Evolutionary conservation across 441 rosid species (phyloP).

Genomic region (Brassica hybrid): DNA sequence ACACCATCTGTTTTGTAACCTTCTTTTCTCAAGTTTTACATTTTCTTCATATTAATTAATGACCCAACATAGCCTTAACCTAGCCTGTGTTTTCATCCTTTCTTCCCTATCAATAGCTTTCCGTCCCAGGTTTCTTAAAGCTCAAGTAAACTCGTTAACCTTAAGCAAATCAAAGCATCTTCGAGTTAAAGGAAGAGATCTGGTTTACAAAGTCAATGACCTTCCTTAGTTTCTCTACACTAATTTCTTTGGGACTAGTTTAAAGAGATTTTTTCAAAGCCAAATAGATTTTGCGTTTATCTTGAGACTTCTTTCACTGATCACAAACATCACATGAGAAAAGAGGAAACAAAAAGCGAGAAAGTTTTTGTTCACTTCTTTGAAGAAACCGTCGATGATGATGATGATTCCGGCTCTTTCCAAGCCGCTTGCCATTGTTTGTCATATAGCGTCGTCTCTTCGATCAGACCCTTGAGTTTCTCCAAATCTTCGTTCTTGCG

Average conservation of each 20-base stretch:
- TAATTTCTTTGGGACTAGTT: too few relatives aligned
- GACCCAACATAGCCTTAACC: too few relatives aligned
- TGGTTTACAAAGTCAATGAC: conserved; percentile 19
- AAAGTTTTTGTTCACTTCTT: conserved; percentile 33
- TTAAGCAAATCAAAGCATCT: background rate
- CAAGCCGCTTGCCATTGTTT: conserved; percentile 98
- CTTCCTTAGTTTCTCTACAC: background rate
- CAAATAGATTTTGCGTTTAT: too few relatives aligned
- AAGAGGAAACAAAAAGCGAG: background rate
- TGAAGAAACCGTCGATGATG: conserved; percentile 26
- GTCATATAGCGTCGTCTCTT: conserved; percentile 87
- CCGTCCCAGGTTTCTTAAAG: background rate
- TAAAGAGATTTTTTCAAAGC: too few relatives aligned
- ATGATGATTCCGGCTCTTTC: conserved; percentile 52
- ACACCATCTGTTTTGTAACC: too few relatives aligned
- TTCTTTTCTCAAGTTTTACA: too few relatives aligned
- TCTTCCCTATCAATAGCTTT: background rate
- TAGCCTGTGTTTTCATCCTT: too few relatives aligned
- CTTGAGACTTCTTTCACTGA: too few relatives aligned
- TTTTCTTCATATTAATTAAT: too few relatives aligned
- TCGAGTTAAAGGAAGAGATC: background rate
- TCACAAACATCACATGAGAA: too few relatives aligned
- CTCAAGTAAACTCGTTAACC: background rate
- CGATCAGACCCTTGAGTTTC: conserved; percentile 65
- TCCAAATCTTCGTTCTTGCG: conserved; percentile 89